Conservation (phyloP, 2,329 filamentous ascomycete species). For the Colletotrichum siamense region DNA sequence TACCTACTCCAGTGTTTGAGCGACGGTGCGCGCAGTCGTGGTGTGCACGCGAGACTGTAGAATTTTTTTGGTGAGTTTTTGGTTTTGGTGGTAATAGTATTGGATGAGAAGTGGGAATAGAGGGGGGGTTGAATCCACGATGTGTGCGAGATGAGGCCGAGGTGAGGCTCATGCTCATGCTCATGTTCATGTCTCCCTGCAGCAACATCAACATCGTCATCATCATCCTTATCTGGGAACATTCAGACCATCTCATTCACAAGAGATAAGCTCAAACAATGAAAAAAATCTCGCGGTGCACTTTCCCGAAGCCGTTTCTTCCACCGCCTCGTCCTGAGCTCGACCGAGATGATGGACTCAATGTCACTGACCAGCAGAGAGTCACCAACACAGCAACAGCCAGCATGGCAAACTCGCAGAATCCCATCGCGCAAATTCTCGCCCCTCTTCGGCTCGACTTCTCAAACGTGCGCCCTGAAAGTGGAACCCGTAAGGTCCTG, state of each 20-base stretch:
- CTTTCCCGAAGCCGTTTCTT: neutral
- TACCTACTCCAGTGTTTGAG: neutral
- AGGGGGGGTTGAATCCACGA: neutral
- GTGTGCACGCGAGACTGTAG: neutral
- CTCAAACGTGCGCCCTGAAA: neutral
- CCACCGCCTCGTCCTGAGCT: neutral
- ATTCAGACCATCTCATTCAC: neutral
- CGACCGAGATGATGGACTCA: neutral
- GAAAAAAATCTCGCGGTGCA: neutral
- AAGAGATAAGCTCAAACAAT: neutral
- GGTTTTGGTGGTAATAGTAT: neutral
- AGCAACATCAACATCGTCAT: neutral
- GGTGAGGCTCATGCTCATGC: neutral
- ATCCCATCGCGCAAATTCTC: slow-evolving; percentile 9
- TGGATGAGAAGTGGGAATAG: slow-evolving; percentile 14
- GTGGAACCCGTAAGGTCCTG: neutral
- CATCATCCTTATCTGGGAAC: neutral
- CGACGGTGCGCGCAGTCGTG: neutral
- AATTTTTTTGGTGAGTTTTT: neutral
- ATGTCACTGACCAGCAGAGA: neutral
- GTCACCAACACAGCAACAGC: neutral
- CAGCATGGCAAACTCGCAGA: neutral
- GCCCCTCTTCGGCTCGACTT: neutral
- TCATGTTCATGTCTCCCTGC: neutral
- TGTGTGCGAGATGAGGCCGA: neutral